Evolutionary conservation across 176 grass and related monocot species (phyloP).

Genomic region (Eragrostis nindensis): DNA sequence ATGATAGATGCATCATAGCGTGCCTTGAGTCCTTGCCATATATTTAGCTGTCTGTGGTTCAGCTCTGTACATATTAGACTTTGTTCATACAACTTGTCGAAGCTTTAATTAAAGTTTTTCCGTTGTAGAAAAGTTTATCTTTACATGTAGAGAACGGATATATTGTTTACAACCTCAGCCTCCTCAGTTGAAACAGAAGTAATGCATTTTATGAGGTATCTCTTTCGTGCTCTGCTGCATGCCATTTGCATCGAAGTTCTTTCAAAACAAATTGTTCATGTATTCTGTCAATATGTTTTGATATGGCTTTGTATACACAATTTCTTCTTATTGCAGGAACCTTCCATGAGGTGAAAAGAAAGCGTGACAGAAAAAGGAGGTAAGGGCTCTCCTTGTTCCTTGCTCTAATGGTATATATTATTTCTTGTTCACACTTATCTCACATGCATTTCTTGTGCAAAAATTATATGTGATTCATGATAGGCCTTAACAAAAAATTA

Average conservation of each 20-base stretch:
- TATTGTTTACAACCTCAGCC: conserved; percentile 11
- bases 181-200: not conserved
- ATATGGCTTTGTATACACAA: not conserved
- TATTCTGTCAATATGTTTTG: not conserved
- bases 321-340: conserved; percentile 51
- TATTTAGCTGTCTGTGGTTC: not conserved
- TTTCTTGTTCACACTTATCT: not conserved
- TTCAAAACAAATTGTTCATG: not conserved
- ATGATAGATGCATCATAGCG: not conserved
- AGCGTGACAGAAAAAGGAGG: conserved; percentile 85
- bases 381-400: conserved; percentile 9
- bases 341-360: conserved; percentile 79
- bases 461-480: not conserved
- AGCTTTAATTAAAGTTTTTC: not conserved
- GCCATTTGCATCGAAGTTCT: not conserved
- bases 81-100: not conserved
- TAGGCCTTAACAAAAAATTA: not conserved
- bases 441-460: not conserved
- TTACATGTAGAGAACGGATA: conserved; percentile 8
- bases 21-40: not conserved
- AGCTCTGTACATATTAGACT: not conserved
- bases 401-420: not conserved
- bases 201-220: not conserved
- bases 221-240: not conserved
- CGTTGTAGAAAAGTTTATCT: not conserved